Conservation (phyloP, 352 stramenopile genomes). For the Globisporangium middletonii region DNA sequence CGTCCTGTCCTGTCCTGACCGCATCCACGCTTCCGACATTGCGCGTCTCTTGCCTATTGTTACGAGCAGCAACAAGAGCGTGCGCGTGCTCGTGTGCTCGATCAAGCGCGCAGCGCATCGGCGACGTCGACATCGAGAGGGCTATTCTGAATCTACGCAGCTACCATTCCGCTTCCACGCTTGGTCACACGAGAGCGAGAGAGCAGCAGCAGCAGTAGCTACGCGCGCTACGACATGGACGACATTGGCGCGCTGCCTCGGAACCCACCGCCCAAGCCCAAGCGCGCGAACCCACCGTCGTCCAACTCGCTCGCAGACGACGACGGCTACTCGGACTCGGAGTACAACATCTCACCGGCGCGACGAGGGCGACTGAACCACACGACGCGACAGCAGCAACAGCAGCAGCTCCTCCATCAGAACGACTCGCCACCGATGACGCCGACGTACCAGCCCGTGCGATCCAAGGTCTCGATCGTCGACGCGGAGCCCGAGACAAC, state of each 20-base stretch:
- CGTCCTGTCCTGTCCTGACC: no score
- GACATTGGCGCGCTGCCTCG: constrained; percentile 31
- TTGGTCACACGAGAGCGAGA: constrained; percentile 8
- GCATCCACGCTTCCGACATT: no score
- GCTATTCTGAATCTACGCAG: background rate
- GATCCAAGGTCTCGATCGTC: constrained; percentile 61
- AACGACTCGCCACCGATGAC: constrained; percentile 55
- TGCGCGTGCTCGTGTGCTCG: background rate
- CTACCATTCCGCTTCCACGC: constrained; percentile 18
- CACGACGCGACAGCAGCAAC: constrained; percentile 3
- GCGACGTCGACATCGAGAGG: no score
- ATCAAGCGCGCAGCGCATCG: no score
- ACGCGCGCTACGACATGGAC: constrained; percentile 36
- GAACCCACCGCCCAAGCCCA: constrained; percentile 69
- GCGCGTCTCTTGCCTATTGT: background rate
- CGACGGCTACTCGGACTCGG: constrained; percentile 56
- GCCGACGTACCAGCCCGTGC: constrained; percentile 43
- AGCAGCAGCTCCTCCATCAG: constrained; percentile 40
- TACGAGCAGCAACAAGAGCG: background rate
- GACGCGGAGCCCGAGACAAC: constrained; percentile 77
- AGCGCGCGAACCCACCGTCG: constrained; percentile 42
- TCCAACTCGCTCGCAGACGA: constrained; percentile 32
- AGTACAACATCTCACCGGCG: constrained; percentile 54
- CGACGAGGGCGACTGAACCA: constrained; percentile 52
- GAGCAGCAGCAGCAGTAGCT: constrained; percentile 5